Conservation (phyloP, 352 stramenopile genomes). For the Phytopythium montanum region DNA sequence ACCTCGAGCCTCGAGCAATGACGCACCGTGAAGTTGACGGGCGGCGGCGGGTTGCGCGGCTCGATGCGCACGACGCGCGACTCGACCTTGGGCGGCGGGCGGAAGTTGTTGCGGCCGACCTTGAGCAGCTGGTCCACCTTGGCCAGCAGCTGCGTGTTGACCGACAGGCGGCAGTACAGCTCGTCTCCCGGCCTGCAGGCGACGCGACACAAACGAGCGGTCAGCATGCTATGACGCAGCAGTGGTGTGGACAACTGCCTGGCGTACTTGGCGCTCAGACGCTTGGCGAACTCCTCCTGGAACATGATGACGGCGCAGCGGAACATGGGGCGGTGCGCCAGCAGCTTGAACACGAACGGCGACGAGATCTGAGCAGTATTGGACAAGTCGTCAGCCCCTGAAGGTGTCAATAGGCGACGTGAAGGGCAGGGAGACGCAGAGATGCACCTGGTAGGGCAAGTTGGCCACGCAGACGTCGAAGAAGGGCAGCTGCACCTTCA, state of each 20-base stretch:
- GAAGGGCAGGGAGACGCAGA: background rate
- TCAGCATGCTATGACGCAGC: background rate
- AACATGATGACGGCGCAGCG: conserved; percentile 99
- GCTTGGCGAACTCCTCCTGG: conserved; percentile 98
- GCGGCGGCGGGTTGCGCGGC: conserved; percentile 96
- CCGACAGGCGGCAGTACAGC: conserved; percentile 97
- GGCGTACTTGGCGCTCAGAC: conserved; percentile 93
- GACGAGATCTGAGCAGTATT: conserved; percentile 95
- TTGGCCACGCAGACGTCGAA: conserved; percentile 99
- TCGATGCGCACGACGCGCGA: conserved; percentile 97
- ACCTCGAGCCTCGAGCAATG: too few relatives aligned
- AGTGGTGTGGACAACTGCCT: background rate
- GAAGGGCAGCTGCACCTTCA: conserved; percentile 98
- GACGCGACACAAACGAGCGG: background rate
- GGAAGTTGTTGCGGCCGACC: conserved; percentile 99
- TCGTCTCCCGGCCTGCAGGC: conserved; percentile 89
- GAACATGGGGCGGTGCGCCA: conserved; percentile 97
- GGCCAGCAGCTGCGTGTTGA: conserved; percentile 98
- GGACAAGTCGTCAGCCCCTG: background rate
- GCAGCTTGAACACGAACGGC: conserved; percentile 98
- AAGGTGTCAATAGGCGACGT: background rate
- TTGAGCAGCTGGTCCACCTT: conserved; percentile 99
- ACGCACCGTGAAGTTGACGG: conserved; percentile 95
- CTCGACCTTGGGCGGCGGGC: conserved; percentile 96
- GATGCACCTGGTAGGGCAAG: conserved; percentile 94